Evolutionary conservation across 2,329 filamentous ascomycete species (phyloP), one percentile per base, ranked within the genome.

Genomic region (Pezicula radicicola): DNA sequence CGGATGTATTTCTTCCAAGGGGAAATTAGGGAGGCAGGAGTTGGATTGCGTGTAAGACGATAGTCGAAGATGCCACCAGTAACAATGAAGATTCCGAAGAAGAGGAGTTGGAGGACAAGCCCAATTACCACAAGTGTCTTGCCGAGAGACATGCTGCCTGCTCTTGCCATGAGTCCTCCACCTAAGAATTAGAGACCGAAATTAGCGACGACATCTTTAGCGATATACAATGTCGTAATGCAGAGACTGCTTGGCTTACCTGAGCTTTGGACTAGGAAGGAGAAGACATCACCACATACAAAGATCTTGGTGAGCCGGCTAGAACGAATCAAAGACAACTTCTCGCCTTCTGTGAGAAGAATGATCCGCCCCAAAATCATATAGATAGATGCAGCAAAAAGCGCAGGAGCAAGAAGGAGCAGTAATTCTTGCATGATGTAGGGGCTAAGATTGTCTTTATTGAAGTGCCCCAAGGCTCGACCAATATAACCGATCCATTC

Each of bases 81-180:
- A 0, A 71, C 48, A 19, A 79, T 61, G 56, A 81, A 81, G 48
- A 78, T 67, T 13, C 67, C 66, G 54, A 81, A 81, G 52, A 77
- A 72, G 16, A 75, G 21, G 10, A 81, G 68, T 55, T 81, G 78
- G 8, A 79, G 57, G 16, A 74, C 61, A 2, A 81, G 65, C 5
- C 78, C 77, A 4, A 59, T 69, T 19, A 79, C 64, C 15, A 79
- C 71, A 41, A 79, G 64, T 9, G 69, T 66, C 43, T 71, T 63
- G 15, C 72, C 73, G 1, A 56, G 52, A 18, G 68, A 55, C 46
- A 54, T 64, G 30, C 41, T 56, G 2, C 57, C 57, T 1, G 66
- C 63, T 1, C 50, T 43, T 0, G 66, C 57, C 55, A 68, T 58
- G 12, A 69, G 54, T 4, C 62, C 65, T 6, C 62, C 67, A 27